These are phyloP conservation scores for Rhizopogon roseolus DNA, from an alignment of 768 basidiomycete genomes.

Conservation along the genomic window DNA sequence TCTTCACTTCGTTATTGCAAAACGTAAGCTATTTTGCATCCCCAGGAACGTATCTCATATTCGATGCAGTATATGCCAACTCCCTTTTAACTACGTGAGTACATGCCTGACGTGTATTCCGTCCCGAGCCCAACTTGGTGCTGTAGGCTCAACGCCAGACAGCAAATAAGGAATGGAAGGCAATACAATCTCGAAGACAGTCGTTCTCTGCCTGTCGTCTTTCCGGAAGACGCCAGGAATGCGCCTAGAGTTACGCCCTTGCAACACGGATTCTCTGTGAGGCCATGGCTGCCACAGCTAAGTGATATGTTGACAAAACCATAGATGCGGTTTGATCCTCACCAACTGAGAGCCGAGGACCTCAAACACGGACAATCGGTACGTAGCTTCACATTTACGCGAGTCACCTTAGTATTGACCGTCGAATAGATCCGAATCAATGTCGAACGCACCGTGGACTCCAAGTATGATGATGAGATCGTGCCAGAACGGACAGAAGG, in stretches of 20 bases:
- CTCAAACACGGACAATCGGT: conserved; percentile 4
- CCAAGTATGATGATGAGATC: conserved; percentile 12
- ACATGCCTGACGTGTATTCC: background rate
- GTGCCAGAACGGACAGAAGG: background rate
- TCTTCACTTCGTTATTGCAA: conserved; percentile 17
- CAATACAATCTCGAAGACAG: background rate
- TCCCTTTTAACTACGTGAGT: conserved; percentile 23
- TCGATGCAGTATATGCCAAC: conserved; percentile 17
- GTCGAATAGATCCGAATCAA: conserved; percentile 12
- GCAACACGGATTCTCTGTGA: background rate
- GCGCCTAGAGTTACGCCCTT: background rate
- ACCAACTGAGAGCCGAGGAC: background rate
- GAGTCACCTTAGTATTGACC: background rate
- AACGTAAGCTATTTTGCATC: conserved; percentile 7
- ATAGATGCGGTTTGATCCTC: conserved; percentile 5
- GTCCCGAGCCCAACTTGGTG: background rate
- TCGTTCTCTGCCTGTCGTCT: conserved; percentile 1
- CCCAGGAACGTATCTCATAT: background rate
- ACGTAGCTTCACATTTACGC: background rate
- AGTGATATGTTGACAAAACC: background rate
- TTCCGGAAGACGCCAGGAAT: background rate
- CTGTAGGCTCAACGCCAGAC: conserved; percentile 15
- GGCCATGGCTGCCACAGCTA: background rate
- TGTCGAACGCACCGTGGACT: conserved; percentile 11
- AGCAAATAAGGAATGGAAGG: background rate